These are phyloP conservation scores for Trametes sanguinea DNA, from an alignment of 768 basidiomycete species.

Conservation along the genomic window DNA sequence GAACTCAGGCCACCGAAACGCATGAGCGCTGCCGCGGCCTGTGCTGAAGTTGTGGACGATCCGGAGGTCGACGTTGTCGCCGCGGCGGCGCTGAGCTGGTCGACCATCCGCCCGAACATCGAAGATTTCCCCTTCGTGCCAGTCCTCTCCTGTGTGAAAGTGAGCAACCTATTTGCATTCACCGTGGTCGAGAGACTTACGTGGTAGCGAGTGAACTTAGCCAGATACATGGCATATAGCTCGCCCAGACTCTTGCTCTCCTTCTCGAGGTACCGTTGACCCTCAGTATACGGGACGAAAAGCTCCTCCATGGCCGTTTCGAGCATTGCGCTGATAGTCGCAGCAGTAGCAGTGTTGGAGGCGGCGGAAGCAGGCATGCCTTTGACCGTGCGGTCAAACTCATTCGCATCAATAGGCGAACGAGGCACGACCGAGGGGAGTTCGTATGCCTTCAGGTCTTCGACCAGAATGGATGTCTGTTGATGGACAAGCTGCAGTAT, in stretches of 20 bases:
- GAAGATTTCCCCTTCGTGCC: conserved; percentile 69
- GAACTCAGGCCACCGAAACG: conserved; percentile 79
- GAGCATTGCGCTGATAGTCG: conserved; percentile 81
- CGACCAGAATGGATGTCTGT: conserved; percentile 76
- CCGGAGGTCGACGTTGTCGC: conserved; percentile 61
- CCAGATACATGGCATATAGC: conserved; percentile 73
- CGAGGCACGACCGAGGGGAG: conserved; percentile 66
- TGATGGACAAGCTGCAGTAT: conserved; percentile 86
- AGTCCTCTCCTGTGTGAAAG: conserved; percentile 48
- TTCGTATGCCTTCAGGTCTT: conserved; percentile 91
- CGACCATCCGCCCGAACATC: conserved; percentile 90
- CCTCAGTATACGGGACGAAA: conserved; percentile 92
- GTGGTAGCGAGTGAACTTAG: conserved; percentile 84
- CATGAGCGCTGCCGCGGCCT: conserved; percentile 86
- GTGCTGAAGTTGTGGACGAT: conserved; percentile 69
- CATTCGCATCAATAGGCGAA: conserved; percentile 62
- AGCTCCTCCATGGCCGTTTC: conserved; percentile 96
- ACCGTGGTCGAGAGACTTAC: conserved; percentile 45
- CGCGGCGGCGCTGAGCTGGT: conserved; percentile 80
- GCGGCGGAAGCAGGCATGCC: conserved; percentile 44
- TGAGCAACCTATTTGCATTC: conserved; percentile 2
- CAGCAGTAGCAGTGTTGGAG: conserved; percentile 48
- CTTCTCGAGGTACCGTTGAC: conserved; percentile 85
- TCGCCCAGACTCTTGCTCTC: conserved; percentile 84
- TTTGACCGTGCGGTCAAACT: conserved; percentile 58